Percentiles rank a stretch among this genome's conserved stretches.
Conservation (phyloP, 768 basidiomycete genomes). For the Tylopilus plumbeoviolaceoides region DNA sequence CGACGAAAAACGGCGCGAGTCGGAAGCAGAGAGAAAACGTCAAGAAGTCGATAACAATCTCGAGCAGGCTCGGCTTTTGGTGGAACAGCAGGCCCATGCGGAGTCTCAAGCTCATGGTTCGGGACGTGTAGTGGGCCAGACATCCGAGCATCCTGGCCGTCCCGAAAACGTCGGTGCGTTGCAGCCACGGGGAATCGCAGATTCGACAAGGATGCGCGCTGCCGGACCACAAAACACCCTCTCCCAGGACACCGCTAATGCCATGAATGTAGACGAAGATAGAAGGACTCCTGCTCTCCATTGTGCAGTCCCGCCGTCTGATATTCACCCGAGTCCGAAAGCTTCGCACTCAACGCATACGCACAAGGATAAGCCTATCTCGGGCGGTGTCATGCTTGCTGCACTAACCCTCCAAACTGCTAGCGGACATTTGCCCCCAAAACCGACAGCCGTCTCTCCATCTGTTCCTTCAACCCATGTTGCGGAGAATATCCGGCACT, state of each 20-base stretch:
- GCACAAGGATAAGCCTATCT: too few relatives aligned
- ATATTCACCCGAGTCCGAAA: too few relatives aligned
- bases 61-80: constrained; percentile 6
- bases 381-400: too few relatives aligned
- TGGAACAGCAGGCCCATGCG: constrained; percentile 7
- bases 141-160: background rate
- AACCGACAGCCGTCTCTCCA: too few relatives aligned
- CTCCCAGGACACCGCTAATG: background rate
- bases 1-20: constrained; percentile 1
- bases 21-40: constrained; percentile 8
- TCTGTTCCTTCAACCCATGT: too few relatives aligned
- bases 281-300: too few relatives aligned
- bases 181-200: constrained; percentile 28
- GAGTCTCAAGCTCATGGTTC: constrained; percentile 5
- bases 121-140: constrained; percentile 1
- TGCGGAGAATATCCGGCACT: too few relatives aligned
- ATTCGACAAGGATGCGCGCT: constrained; percentile 26
- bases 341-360: too few relatives aligned
- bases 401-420: too few relatives aligned
- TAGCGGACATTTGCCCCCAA: too few relatives aligned
- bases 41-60: constrained; percentile 2
- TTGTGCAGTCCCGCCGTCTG: too few relatives aligned
- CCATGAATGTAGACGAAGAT: background rate
- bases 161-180: background rate
- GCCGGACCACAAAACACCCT: constrained; percentile 7